These are phyloP conservation scores for Pseudonitzschia pungens DNA, from an alignment of 108 stramenopile genomes.

Conservation along the genomic window DNA sequence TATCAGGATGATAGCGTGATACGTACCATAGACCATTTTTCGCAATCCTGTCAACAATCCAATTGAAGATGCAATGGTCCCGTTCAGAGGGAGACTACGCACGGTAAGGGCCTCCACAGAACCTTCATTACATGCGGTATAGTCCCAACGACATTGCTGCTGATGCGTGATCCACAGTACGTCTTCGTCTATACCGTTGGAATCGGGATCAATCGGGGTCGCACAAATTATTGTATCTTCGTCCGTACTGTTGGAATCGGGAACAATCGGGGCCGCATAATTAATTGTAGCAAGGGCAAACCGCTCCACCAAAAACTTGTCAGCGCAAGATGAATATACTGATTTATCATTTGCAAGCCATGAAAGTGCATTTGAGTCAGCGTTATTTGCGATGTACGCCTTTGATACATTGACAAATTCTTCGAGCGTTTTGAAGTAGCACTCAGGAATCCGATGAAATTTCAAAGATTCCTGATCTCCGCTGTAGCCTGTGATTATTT, in stretches of 20 bases:
- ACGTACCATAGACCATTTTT: neutral
- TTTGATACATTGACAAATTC: neutral
- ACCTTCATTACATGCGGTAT: constrained; percentile 5
- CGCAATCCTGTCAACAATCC: neutral
- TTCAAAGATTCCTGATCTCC: neutral
- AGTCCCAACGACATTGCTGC: constrained; percentile 1
- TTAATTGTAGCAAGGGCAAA: neutral
- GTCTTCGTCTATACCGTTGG: neutral
- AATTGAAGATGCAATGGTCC: neutral
- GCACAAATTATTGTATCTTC: neutral
- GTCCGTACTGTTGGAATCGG: neutral
- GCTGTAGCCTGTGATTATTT: neutral
- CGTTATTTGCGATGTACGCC: neutral
- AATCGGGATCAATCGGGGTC: neutral
- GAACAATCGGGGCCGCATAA: constrained; percentile 3
- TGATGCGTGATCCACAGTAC: neutral
- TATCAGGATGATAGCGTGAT: neutral
- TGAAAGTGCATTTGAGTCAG: neutral
- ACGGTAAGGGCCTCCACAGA: neutral
- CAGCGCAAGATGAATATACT: neutral
- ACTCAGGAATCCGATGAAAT: neutral
- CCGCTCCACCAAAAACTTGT: neutral
- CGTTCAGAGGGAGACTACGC: neutral
- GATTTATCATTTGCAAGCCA: neutral
- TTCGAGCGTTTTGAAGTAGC: neutral